Conservation (phyloP, 2,329 filamentous ascomycete species). For the Aspergillus sp. region DNA sequence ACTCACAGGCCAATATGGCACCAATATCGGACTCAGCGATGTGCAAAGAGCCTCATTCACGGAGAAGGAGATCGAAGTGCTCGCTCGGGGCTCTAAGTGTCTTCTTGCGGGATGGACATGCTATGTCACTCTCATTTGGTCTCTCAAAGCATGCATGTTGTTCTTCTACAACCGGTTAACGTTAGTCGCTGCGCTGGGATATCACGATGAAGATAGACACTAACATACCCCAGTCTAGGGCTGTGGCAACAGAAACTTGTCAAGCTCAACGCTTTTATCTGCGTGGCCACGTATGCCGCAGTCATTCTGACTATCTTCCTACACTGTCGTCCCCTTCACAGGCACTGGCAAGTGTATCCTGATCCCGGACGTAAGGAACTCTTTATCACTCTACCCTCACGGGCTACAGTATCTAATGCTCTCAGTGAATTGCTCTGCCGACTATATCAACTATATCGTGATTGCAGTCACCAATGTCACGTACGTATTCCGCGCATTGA, state of each 20-base stretch:
- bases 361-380: slow-evolving; percentile 35
- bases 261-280: slow-evolving; percentile 31
- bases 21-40: slow-evolving; percentile 37
- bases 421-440: slow-evolving; percentile 29
- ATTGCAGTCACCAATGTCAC: slow-evolving; percentile 37
- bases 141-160: slow-evolving; percentile 43
- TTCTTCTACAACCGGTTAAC: slow-evolving; percentile 45
- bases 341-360: slow-evolving; percentile 42
- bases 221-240: slow-evolving; percentile 26
- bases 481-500: slow-evolving; percentile 13
- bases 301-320: slow-evolving; percentile 35
- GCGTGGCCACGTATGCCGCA: slow-evolving; percentile 30
- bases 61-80: slow-evolving; percentile 24
- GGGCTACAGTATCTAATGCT: background rate
- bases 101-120: slow-evolving; percentile 40
- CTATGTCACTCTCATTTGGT: slow-evolving; percentile 45
- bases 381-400: background rate
- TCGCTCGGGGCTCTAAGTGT: slow-evolving; percentile 33
- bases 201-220: background rate
- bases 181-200: slow-evolving; percentile 22
- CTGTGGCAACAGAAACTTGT: slow-evolving; percentile 39
- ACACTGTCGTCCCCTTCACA: slow-evolving; percentile 38
- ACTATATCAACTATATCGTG: slow-evolving; percentile 37
- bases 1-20: slow-evolving; percentile 35
- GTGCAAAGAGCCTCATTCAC: slow-evolving; percentile 30